Conservation (phyloP, 2,329 filamentous ascomycete species). For the Aspergillus floridensis region DNA sequence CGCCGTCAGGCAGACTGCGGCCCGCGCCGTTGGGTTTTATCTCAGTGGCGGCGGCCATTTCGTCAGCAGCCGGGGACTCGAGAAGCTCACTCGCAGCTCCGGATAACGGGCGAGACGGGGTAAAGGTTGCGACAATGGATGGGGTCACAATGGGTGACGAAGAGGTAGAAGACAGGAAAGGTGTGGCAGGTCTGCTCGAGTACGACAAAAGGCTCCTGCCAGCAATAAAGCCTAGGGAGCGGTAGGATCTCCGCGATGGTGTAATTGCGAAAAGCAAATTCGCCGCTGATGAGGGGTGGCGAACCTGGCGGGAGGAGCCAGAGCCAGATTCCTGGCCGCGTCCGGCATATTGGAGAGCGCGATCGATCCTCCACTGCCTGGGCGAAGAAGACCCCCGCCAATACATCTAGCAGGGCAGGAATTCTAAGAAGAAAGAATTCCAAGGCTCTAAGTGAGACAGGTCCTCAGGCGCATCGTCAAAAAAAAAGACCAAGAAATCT, state of each 20-base stretch:
- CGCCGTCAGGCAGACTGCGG: background rate
- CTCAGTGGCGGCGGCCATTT: background rate
- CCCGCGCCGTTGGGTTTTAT: slow-evolving; percentile 1
- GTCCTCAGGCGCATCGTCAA: background rate
- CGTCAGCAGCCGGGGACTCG: background rate
- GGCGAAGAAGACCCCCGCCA: slow-evolving; percentile 19
- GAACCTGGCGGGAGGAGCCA: slow-evolving; percentile 19
- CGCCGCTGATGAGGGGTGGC: slow-evolving; percentile 32
- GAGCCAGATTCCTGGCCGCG: slow-evolving; percentile 25
- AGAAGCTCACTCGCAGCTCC: slow-evolving; percentile 4
- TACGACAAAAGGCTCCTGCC: background rate
- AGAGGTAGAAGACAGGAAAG: slow-evolving; percentile 15
- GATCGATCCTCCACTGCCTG: slow-evolving; percentile 23
- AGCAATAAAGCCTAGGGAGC: background rate
- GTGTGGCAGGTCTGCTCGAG: slow-evolving; percentile 1
- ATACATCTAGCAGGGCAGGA: slow-evolving; percentile 32
- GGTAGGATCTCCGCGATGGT: slow-evolving; percentile 2
- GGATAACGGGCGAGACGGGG: slow-evolving; percentile 6
- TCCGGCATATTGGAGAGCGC: slow-evolving; percentile 31
- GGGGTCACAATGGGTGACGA: slow-evolving; percentile 7
- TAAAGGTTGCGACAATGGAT: background rate
- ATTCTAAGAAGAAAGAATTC: background rate
- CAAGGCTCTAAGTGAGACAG: background rate
- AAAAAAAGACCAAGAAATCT: background rate
- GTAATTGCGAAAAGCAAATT: slow-evolving; percentile 14